Conservation (phyloP, 192 early-diverging fungal species). For the Linnemannia hyalina region DNA sequence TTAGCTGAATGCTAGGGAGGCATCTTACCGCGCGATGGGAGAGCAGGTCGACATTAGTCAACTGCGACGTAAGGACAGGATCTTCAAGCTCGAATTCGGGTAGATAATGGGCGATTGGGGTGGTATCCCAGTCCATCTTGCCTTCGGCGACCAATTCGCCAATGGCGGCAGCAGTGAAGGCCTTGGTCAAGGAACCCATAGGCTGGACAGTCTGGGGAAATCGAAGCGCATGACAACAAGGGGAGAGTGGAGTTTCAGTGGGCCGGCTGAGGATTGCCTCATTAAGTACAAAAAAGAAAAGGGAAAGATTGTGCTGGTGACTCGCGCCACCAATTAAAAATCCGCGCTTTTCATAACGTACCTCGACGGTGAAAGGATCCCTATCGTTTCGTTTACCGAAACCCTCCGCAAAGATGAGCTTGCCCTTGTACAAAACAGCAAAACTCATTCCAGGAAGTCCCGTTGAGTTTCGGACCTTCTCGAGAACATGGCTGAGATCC, state of each 20-base stretch:
- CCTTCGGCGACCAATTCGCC: constrained; percentile 44
- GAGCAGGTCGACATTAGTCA: not conserved
- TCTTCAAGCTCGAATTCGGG: constrained; percentile 10
- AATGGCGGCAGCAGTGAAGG: constrained; percentile 33
- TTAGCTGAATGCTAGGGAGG: too few species aligned
- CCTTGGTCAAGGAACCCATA: constrained; percentile 24
- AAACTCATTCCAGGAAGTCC: constrained; percentile 44
- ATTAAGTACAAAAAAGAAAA: not conserved
- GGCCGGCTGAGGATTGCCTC: not conserved
- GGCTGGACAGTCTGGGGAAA: constrained; percentile 10
- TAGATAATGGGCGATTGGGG: constrained; percentile 16
- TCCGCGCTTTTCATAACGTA: not conserved
- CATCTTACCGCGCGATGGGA: constrained; percentile 13
- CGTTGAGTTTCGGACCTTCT: not conserved
- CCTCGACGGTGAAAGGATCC: constrained; percentile 31
- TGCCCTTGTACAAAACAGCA: constrained; percentile 26
- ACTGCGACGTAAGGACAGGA: constrained; percentile 7
- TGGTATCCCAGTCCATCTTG: constrained; percentile 39
- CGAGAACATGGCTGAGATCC: not conserved
- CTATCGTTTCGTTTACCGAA: constrained; percentile 29
- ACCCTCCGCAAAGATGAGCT: constrained; percentile 38
- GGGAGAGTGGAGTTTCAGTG: not conserved
- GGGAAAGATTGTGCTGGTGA: too few species aligned
- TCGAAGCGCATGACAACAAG: too few species aligned
- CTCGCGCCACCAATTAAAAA: too few species aligned